Percentiles rank a stretch among this genome's conserved stretches.
Evolutionary conservation across 805 yeast genomes (phyloP).

Genomic region (Wickerhamomyces silvicola): DNA sequence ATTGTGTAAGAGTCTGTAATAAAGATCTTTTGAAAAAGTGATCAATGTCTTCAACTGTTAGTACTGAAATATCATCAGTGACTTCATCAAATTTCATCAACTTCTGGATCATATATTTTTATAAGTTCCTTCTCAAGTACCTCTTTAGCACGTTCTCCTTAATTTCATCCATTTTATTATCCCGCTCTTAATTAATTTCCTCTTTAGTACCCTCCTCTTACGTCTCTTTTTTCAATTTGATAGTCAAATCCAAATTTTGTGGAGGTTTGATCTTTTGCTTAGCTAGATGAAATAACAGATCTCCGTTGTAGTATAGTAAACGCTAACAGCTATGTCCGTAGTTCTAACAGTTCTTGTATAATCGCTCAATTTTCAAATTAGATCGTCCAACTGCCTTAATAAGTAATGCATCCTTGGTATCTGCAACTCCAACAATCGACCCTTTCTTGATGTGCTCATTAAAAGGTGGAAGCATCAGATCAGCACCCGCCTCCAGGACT

Average conservation of each 20-base stretch:
- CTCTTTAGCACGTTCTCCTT: conserved; percentile 3
- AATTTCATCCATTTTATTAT: conserved; percentile 6
- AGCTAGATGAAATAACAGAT: conserved; percentile 49
- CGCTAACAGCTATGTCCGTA: conserved; percentile 72
- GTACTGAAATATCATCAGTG: conserved; percentile 12
- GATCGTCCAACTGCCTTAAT: conserved; percentile 70
- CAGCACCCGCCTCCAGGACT: conserved; percentile 71
- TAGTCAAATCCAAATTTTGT: conserved; percentile 22
- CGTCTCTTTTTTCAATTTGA: conserved; percentile 15
- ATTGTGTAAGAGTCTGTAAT: conserved; percentile 58
- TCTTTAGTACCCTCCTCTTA: conserved; percentile 10
- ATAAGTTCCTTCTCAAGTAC: conserved; percentile 6
- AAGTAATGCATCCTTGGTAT: conserved; percentile 51
- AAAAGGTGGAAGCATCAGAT: conserved; percentile 66
- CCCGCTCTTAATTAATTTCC: conserved; percentile 4
- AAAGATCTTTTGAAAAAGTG: conserved; percentile 67
- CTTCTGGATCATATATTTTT: conserved; percentile 2
- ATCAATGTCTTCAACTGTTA: conserved; percentile 65
- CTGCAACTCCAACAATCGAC: conserved; percentile 64
- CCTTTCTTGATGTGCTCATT: conserved; percentile 45
- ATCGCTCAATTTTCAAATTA: conserved; percentile 37
- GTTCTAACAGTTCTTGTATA: conserved; percentile 47
- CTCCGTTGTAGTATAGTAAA: conserved; percentile 65
- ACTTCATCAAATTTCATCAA: conserved; percentile 13
- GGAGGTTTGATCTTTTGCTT: conserved; percentile 43